Conservation (phyloP, 2,329 filamentous ascomycete species). For the Beauveria scarabaeidicola region DNA sequence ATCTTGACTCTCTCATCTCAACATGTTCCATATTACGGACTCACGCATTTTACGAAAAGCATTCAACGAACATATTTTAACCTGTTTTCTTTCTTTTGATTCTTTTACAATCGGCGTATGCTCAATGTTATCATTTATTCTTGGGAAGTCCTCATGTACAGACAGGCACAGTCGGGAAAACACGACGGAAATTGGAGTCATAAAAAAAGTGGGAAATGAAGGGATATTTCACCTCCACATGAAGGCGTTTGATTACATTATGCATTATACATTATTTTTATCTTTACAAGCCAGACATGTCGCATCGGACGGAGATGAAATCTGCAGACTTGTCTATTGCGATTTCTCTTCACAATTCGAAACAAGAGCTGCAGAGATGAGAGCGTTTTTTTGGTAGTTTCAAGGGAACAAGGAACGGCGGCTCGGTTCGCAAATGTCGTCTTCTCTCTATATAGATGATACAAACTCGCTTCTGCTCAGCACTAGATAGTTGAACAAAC, state of each 20-base stretch:
- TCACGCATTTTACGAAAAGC: conserved; percentile 8
- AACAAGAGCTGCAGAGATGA: neutral
- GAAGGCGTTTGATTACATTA: conserved; percentile 3
- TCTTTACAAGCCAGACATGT: neutral
- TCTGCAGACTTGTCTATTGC: neutral
- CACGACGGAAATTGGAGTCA: conserved; percentile 3
- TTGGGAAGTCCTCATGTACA: neutral
- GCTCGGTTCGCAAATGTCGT: neutral
- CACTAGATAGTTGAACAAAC: neutral
- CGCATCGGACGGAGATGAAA: neutral
- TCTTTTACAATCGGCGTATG: neutral
- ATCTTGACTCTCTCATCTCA: neutral
- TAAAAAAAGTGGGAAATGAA: conserved; percentile 6
- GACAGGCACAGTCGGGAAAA: neutral
- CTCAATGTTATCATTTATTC: neutral
- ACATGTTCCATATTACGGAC: neutral
- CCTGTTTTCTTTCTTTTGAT: neutral
- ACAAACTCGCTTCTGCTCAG: conserved; percentile 3
- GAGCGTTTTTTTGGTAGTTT: conserved; percentile 10
- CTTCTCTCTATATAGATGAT: conserved; percentile 7
- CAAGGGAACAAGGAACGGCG: conserved; percentile 7
- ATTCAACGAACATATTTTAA: conserved; percentile 4
- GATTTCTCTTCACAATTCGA: neutral
- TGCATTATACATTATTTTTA: neutral
- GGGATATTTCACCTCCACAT: neutral